A percentile compares a stretch with the other conserved stretches of the same genome.
phyloP scores from a whole-genome alignment of 306 rosid genomes.

The Dryas octopetala region DNA sequence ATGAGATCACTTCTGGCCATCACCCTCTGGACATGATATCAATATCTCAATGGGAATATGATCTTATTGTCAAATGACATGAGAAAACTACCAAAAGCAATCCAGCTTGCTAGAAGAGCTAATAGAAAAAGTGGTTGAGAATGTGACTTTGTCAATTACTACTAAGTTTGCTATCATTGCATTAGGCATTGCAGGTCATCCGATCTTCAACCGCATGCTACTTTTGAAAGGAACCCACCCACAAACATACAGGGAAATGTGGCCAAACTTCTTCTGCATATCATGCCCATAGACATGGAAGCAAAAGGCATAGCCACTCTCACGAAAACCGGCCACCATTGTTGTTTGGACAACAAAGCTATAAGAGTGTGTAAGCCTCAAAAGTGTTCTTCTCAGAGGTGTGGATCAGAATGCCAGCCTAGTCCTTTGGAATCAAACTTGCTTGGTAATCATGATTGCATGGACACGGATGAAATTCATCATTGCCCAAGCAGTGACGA shows the following conservation, averaged over 20 bases:
- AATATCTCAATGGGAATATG: slow-evolving; percentile 81
- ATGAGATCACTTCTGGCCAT: no score
- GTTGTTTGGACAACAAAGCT: slow-evolving; percentile 42
- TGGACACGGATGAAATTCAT: not conserved
- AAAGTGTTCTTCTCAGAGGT: slow-evolving; percentile 35
- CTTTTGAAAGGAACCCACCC: slow-evolving; percentile 47
- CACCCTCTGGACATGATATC: slow-evolving; percentile 34
- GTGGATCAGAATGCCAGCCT: slow-evolving; percentile 39
- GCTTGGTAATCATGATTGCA: slow-evolving; percentile 26
- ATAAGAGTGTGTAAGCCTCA: slow-evolving; percentile 27
- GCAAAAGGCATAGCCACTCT: slow-evolving; percentile 30
- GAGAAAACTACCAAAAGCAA: slow-evolving; percentile 71
- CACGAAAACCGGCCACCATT: slow-evolving; percentile 36
- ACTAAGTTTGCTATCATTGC: slow-evolving; percentile 64
- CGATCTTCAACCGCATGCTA: slow-evolving; percentile 90
- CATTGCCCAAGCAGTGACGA: not conserved
- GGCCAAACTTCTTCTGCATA: slow-evolving; percentile 11
- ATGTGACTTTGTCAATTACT: slow-evolving; percentile 53
- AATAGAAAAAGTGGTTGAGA: no score
- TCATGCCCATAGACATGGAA: slow-evolving; percentile 38
- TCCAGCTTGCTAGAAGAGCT: slow-evolving; percentile 62
- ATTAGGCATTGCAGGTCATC: slow-evolving; percentile 82
- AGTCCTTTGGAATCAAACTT: slow-evolving; percentile 30
- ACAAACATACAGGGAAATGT: slow-evolving; percentile 41
- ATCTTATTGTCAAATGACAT: slow-evolving; percentile 88